A percentile compares a stretch with the other conserved stretches of the same genome.
phyloP scores from a whole-genome alignment of 257 asterid genomes.

The Gentiana dahurica region DNA sequence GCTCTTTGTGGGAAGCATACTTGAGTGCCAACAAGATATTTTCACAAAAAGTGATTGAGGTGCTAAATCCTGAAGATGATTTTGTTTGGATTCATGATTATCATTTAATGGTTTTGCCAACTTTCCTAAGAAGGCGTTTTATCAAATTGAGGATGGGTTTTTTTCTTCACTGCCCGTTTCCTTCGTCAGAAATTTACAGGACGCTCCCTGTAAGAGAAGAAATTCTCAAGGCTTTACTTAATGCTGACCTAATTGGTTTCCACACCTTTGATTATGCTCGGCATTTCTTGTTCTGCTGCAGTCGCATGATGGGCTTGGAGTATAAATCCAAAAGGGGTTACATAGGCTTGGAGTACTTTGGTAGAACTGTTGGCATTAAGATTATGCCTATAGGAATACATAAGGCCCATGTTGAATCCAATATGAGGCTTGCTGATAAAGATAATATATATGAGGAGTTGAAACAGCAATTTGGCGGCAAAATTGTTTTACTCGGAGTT shows the following conservation, averaged over 20 bases:
- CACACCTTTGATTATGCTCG: conserved; percentile 95
- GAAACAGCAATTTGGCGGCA: conserved; percentile 62
- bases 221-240: conserved; percentile 76
- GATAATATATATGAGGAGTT: conserved; percentile 61
- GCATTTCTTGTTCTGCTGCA: conserved; percentile 86
- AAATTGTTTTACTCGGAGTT: conserved; percentile 70
- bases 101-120: conserved; percentile 83
- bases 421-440: conserved; percentile 54
- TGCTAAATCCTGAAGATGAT: conserved; percentile 78
- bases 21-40: conserved; percentile 67
- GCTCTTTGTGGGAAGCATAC: conserved; percentile 77
- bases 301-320: conserved; percentile 90
- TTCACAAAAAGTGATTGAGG: conserved; percentile 72
- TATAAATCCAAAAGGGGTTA: conserved; percentile 89
- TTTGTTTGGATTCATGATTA: conserved; percentile 85
- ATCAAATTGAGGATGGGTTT: conserved; percentile 77
- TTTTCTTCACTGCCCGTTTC: conserved; percentile 91
- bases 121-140: conserved; percentile 74
- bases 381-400: conserved; percentile 95
- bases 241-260: conserved; percentile 80
- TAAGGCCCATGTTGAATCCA: conserved; percentile 81
- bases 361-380: conserved; percentile 87
- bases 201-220: conserved; percentile 92
- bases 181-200: conserved; percentile 84
- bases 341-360: conserved; percentile 80